Evolutionary conservation across 2,329 filamentous ascomycete species (phyloP), one percentile per base, ranked within the genome.

Genomic region (Colletotrichum horii): DNA sequence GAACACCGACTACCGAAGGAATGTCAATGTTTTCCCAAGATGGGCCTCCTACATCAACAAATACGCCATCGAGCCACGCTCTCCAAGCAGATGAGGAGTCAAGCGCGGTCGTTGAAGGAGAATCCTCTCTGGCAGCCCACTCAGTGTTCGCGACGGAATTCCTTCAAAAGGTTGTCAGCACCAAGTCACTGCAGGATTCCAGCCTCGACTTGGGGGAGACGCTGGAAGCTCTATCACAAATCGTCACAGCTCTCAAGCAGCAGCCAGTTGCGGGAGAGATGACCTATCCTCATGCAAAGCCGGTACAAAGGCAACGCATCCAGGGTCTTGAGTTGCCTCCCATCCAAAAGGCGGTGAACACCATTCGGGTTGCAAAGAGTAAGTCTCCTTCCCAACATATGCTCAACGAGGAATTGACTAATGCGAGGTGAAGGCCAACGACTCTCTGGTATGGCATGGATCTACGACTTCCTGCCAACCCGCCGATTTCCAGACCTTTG

Each of bases 71-170:
- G 48, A 30, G 76, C 8, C 67, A 79, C 66, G 8, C 68, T 43
- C 19, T 67, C 1, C 73, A 61, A 56, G 19, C 76, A 6, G 75
- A 80, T n/a, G 64, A 78, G 24, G 77, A 79, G 16, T 80, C 80
- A 7, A 82, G 80, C 11, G 80, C 81, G 5, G 80, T 84, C 0
- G 79, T 88, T 5, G 87, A 88, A 58, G 87, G 87, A 6, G 85
- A 86, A 71, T 87, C 86, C 5, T 88, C 87, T 2, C 76, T 88
- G 19, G 83, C 86, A 6, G 87, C 87, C 3, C 87, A 88, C 67
- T 86, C 87, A 1, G 84, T 83, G 8, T 88, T 89, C 76, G 87
- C 87, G 36, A 87, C 84, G 16, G 85, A 88, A 61, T 86, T 89
- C 64, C 77, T 87, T 2, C 82, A 85, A 22, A 83, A 86, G 68